These are phyloP conservation scores for Graphilbum fragrans DNA, from an alignment of 2,329 filamentous ascomycete genomes.

Conservation along the genomic window DNA sequence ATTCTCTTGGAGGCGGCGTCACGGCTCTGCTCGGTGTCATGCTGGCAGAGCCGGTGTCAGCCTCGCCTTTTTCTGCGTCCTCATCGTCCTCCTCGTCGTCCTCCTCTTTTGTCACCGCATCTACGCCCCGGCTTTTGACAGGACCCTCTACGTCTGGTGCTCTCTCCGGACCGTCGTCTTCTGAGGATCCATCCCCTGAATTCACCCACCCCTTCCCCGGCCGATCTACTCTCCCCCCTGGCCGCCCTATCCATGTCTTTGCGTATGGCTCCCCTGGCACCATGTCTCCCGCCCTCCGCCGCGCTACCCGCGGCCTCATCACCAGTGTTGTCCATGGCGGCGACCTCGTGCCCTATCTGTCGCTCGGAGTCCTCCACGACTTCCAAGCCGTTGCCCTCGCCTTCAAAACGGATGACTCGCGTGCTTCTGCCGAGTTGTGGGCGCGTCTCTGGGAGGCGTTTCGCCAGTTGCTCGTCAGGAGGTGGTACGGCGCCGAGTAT, in stretches of 20 bases:
- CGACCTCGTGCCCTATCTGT: slow-evolving; percentile 63
- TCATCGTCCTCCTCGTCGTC: slow-evolving; percentile 10
- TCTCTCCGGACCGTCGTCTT: too few species aligned
- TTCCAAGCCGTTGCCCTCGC: slow-evolving; percentile 60
- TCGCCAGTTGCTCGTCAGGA: slow-evolving; percentile 37
- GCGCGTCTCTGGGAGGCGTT: slow-evolving; percentile 43
- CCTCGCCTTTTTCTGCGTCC: slow-evolving; percentile 9
- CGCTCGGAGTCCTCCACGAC: slow-evolving; percentile 62
- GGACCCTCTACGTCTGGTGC: too few species aligned
- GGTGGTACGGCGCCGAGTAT: slow-evolving; percentile 45
- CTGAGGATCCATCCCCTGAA: too few species aligned
- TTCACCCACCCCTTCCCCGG: too few species aligned
- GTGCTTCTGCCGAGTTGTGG: slow-evolving; percentile 54
- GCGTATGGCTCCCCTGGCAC: slow-evolving; percentile 65
- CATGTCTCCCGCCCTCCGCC: slow-evolving; percentile 57
- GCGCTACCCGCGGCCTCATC: slow-evolving; percentile 60
- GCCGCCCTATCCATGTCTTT: slow-evolving; percentile 66
- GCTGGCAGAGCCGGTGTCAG: slow-evolving; percentile 44
- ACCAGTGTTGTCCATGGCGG: slow-evolving; percentile 63
- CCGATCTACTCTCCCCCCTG: slow-evolving; percentile 46
- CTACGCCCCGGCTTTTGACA: slow-evolving; percentile 25
- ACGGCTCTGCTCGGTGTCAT: slow-evolving; percentile 60
- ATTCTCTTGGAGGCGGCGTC: slow-evolving; percentile 58
- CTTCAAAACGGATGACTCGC: slow-evolving; percentile 59
- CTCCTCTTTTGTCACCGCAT: slow-evolving; percentile 49